Evolutionary conservation across 495 filamentous ascomycete species (phyloP).

Genomic region (Evernia prunastri): DNA sequence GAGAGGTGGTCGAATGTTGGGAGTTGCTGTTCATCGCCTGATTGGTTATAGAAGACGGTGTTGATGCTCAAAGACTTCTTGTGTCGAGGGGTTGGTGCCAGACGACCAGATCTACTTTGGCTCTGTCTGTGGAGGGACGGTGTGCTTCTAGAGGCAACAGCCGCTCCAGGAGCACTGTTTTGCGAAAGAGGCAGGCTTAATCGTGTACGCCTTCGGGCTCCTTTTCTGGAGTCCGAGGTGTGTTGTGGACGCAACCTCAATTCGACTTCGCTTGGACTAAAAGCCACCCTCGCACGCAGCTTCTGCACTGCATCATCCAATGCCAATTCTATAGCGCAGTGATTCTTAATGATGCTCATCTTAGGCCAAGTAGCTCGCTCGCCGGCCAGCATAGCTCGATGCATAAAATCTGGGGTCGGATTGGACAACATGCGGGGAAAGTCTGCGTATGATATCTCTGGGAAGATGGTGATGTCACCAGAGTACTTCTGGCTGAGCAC

Average conservation of each 20-base stretch:
- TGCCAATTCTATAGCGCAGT: conserved; percentile 79
- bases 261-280: conserved; percentile 67
- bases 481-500: conserved; percentile 86
- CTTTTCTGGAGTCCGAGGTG: conserved; percentile 8
- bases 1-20: conserved; percentile 1
- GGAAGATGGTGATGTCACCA: conserved; percentile 93
- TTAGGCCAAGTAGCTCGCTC: conserved; percentile 90
- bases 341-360: conserved; percentile 71
- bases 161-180: conserved; percentile 20
- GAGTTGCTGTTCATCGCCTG: neutral
- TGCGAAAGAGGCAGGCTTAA: conserved; percentile 23
- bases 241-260: conserved; percentile 30
- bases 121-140: conserved; percentile 10
- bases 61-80: conserved; percentile 26
- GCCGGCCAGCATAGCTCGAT: conserved; percentile 63
- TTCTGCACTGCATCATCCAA: conserved; percentile 76
- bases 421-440: conserved; percentile 75
- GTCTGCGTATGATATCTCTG: conserved; percentile 65
- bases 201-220: conserved; percentile 13
- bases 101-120: conserved; percentile 11
- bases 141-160: conserved; percentile 8
- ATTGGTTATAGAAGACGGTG: conserved; percentile 11
- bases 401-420: conserved; percentile 86
- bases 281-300: conserved; percentile 68
- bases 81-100: conserved; percentile 14